A percentile compares a stretch with the other conserved stretches of the same genome.
These are phyloP conservation scores for Juncus inflexus DNA, from an alignment of 176 grass and related monocot genomes.

Conservation along the genomic window DNA sequence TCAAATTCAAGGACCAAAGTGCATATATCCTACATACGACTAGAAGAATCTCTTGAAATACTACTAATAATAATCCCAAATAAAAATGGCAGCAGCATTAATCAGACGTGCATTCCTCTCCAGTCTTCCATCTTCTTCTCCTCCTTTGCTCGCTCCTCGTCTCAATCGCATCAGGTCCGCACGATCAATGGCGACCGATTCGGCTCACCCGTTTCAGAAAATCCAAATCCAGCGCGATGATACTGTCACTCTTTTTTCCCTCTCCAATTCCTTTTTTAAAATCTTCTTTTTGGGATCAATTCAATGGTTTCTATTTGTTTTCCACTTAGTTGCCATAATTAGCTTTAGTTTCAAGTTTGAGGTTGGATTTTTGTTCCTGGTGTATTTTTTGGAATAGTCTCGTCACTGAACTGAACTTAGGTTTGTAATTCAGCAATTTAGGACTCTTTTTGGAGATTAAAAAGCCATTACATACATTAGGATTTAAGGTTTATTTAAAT, in stretches of 20 bases:
- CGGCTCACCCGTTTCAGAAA: conserved; percentile 49
- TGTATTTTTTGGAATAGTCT: neutral
- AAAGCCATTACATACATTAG: no score
- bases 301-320: neutral
- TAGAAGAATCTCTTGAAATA: neutral
- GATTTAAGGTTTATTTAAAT: no score
- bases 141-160: conserved; percentile 18
- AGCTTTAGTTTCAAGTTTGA: neutral
- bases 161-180: conserved; percentile 15
- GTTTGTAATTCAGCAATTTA: neutral
- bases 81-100: conserved; percentile 30
- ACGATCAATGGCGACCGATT: conserved; percentile 42
- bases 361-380: neutral
- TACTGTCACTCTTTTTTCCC: conserved; percentile 32
- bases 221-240: conserved; percentile 82
- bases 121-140: conserved; percentile 8
- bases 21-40: neutral
- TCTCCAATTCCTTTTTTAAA: neutral
- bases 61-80: neutral
- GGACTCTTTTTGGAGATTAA: neutral
- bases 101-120: conserved; percentile 21
- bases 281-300: neutral
- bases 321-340: neutral
- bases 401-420: neutral
- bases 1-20: no score